Evolutionary conservation across 2,329 filamentous ascomycete genomes (phyloP).

Genomic region (Alternaria longipes): DNA sequence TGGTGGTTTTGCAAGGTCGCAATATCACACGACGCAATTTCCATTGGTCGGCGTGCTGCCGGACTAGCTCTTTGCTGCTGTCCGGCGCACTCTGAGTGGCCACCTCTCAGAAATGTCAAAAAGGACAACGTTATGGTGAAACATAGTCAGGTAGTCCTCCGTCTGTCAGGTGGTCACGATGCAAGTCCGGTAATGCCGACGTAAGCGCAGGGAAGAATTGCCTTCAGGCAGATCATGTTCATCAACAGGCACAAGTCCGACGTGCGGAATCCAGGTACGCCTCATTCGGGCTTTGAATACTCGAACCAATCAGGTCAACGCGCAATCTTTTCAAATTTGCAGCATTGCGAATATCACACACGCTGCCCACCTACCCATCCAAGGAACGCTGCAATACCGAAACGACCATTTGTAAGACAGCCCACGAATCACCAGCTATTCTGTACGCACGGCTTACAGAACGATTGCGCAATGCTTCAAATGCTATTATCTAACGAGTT

Average conservation of each 20-base stretch:
- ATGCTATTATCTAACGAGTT: neutral
- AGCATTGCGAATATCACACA: neutral
- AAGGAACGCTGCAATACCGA: neutral
- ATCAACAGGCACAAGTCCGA: neutral
- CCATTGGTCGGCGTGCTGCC: neutral
- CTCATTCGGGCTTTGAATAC: neutral
- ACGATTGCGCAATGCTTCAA: neutral
- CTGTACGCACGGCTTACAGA: too few relatives aligned
- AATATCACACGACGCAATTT: conserved; percentile 5
- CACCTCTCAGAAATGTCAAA: neutral
- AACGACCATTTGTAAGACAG: neutral
- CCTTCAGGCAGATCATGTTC: neutral
- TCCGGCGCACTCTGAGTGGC: neutral
- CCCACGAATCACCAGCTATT: neutral
- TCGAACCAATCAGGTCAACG: neutral
- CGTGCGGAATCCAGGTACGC: neutral
- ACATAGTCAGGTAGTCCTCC: neutral
- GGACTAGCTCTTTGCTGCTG: neutral
- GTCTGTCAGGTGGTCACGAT: neutral
- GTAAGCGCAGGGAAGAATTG: conserved; percentile 1
- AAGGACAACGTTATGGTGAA: neutral
- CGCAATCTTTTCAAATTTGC: neutral
- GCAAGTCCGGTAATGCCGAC: neutral
- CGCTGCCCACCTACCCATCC: neutral
- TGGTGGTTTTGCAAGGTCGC: conserved; percentile 1